Percentiles rank a stretch among this genome's conserved stretches.
phyloP scores from a whole-genome alignment of 495 filamentous ascomycete genomes.

The Neurospora sp. region DNA sequence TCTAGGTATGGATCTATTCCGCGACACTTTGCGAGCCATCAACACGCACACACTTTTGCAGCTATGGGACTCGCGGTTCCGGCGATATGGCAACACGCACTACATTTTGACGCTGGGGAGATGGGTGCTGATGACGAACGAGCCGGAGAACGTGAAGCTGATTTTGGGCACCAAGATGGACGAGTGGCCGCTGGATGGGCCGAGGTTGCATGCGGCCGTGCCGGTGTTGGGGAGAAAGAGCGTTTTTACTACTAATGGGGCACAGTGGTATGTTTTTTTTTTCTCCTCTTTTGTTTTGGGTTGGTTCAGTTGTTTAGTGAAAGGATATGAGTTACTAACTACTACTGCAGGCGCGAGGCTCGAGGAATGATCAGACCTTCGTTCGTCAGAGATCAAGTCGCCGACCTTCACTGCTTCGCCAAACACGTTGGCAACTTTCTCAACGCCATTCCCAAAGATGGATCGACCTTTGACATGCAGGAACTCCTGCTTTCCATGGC shows the following conservation, averaged over 20 bases:
- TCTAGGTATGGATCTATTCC: constrained; percentile 32
- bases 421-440: constrained; percentile 48
- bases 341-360: constrained; percentile 28
- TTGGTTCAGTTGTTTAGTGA: not conserved
- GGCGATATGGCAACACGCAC: constrained; percentile 22
- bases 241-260: constrained; percentile 65
- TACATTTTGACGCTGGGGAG: constrained; percentile 16
- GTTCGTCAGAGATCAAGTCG: constrained; percentile 41
- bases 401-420: constrained; percentile 44
- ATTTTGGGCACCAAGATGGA: constrained; percentile 60
- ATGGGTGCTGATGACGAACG: constrained; percentile 43
- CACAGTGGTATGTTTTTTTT: constrained; percentile 32
- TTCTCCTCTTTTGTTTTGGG: not conserved
- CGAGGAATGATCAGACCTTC: constrained; percentile 36
- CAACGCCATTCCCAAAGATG: constrained; percentile 26
- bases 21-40: constrained; percentile 14
- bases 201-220: constrained; percentile 21
- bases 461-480: constrained; percentile 48
- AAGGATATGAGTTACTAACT: not conserved
- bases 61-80: constrained; percentile 12
- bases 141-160: constrained; percentile 66
- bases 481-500: constrained; percentile 50
- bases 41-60: constrained; percentile 20
- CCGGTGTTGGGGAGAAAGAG: constrained; percentile 28
- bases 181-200: constrained; percentile 35